Evolutionary conservation across 306 rosid genomes (phyloP).

Genomic region (Phaseolus lunatus): DNA sequence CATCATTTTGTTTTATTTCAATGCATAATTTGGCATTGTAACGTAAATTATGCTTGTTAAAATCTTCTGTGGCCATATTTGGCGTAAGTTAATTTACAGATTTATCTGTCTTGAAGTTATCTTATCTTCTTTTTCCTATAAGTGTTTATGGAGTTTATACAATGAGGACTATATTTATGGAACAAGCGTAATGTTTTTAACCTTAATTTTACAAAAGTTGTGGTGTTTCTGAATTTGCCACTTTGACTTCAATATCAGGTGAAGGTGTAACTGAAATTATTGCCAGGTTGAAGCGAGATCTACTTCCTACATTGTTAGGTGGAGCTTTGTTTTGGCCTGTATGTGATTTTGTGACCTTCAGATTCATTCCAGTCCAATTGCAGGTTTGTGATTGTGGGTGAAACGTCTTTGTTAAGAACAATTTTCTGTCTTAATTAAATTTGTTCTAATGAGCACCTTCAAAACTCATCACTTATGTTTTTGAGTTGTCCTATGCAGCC

Average conservation of each 20-base stretch:
- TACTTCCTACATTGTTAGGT: constrained; percentile 68
- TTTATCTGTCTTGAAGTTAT: background rate
- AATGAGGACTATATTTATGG: background rate
- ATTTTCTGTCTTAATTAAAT: constrained; percentile 25
- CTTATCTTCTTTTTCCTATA: background rate
- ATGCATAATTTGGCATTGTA: background rate
- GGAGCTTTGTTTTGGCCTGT: constrained; percentile 73
- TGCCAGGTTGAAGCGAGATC: constrained; percentile 68
- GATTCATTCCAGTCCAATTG: constrained; percentile 66
- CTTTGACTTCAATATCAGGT: constrained; percentile 57
- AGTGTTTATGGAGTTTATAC: background rate
- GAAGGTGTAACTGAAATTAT: constrained; percentile 59
- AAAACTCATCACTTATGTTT: background rate
- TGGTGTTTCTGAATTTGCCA: constrained; percentile 36
- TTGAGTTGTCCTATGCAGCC: constrained; percentile 60
- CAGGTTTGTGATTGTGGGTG: constrained; percentile 58
- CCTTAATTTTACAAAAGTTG: background rate
- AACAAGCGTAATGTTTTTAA: background rate
- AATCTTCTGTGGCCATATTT: background rate
- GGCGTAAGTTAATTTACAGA: background rate
- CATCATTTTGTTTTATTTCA: constrained; percentile 1
- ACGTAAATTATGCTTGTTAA: background rate
- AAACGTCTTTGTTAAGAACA: background rate
- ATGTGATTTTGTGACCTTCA: constrained; percentile 78
- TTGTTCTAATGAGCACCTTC: background rate